These are phyloP conservation scores for Marasmius sp. DNA, from an alignment of 1,284 basidiomycete species.

Conservation along the genomic window DNA sequence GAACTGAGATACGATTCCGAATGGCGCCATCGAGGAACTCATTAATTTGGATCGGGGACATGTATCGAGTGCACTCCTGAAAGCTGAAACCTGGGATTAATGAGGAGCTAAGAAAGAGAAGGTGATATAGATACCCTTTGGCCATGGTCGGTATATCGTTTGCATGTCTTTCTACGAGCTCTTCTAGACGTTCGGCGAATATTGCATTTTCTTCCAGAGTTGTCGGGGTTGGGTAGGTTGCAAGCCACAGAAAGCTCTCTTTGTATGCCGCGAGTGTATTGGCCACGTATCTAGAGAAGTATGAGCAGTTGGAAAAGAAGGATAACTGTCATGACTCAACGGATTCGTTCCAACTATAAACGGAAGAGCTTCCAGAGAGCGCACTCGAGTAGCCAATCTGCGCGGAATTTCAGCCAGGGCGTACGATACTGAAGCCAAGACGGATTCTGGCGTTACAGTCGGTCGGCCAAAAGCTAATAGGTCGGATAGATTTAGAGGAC, in stretches of 20 bases:
- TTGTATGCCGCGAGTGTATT: conserved; percentile 74
- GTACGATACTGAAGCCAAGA: conserved; percentile 69
- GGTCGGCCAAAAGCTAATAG: conserved; percentile 75
- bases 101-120: conserved; percentile 3
- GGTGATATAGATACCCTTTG: conserved; percentile 62
- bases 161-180: conserved; percentile 75
- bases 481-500: conserved; percentile 66
- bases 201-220: conserved; percentile 68
- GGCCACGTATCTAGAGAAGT: conserved; percentile 43
- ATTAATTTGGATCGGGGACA: conserved; percentile 75
- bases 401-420: conserved; percentile 73
- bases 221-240: conserved; percentile 66
- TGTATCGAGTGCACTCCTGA: conserved; percentile 83
- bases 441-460: conserved; percentile 57
- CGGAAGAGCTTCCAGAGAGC: conserved; percentile 69
- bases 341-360: conserved; percentile 92
- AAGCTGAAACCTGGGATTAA: conserved; percentile 50
- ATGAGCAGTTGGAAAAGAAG: not conserved
- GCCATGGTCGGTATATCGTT: conserved; percentile 90
- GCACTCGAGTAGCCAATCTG: conserved; percentile 69
- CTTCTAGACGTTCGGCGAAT: conserved; percentile 69
- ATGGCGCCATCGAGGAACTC: conserved; percentile 85
- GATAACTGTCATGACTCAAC: conserved; percentile 33
- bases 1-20: conserved; percentile 83
- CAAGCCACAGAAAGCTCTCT: conserved; percentile 73